Evolutionary conservation across 768 basidiomycete species (phyloP).

Genomic region (Serpula lacrymans): DNA sequence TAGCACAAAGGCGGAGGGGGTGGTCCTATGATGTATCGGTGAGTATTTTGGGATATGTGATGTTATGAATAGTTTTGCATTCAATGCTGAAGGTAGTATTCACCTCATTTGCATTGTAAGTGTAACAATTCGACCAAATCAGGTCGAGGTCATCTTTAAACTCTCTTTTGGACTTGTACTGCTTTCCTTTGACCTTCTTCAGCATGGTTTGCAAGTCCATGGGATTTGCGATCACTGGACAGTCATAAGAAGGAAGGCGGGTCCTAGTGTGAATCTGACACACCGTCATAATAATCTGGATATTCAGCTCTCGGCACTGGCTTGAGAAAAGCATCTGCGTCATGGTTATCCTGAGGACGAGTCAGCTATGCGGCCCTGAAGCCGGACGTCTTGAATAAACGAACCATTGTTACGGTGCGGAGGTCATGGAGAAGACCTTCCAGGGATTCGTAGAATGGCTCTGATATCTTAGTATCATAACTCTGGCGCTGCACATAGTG

Average conservation of each 20-base stretch:
- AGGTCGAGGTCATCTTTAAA: slow-evolving; percentile 93
- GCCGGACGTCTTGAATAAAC: slow-evolving; percentile 21
- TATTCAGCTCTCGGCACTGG: slow-evolving; percentile 88
- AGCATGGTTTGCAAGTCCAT: slow-evolving; percentile 96
- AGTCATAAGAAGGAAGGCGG: slow-evolving; percentile 8
- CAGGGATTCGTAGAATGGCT: slow-evolving; percentile 91
- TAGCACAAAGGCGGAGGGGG: slow-evolving; percentile 79
- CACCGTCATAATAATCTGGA: slow-evolving; percentile 92
- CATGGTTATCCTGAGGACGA: slow-evolving; percentile 68
- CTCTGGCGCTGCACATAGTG: slow-evolving; percentile 35
- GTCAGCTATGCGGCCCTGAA: slow-evolving; percentile 26
- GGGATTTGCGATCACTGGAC: slow-evolving; percentile 82
- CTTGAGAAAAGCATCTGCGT: slow-evolving; percentile 90
- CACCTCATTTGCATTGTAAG: slow-evolving; percentile 89
- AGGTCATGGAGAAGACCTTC: slow-evolving; percentile 88
- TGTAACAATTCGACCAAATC: slow-evolving; percentile 95
- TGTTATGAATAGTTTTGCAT: not conserved
- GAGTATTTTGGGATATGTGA: slow-evolving; percentile 2
- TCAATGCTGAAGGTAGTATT: slow-evolving; percentile 30
- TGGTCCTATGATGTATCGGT: slow-evolving; percentile 77
- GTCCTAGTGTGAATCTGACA: slow-evolving; percentile 21
- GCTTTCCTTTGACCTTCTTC: slow-evolving; percentile 88
- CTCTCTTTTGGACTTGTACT: slow-evolving; percentile 91
- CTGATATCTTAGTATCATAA: slow-evolving; percentile 69
- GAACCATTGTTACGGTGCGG: slow-evolving; percentile 67